Percentiles rank a stretch among this genome's conserved stretches.
Evolutionary conservation across 768 basidiomycete species (phyloP).

Genomic region (Tricholoma flavovirens): DNA sequence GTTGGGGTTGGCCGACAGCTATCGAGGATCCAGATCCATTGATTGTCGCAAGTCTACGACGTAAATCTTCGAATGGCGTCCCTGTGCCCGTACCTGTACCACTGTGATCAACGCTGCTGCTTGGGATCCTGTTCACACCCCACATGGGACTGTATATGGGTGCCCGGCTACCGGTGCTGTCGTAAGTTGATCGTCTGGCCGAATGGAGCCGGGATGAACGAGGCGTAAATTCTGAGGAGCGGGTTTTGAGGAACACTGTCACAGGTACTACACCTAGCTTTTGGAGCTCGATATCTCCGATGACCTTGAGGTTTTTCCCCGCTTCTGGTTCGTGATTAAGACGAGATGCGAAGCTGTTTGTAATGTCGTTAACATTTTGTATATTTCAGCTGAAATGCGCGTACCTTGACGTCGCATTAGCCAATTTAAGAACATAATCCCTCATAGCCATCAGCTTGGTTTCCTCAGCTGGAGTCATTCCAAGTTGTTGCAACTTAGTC

Average conservation of each 20-base stretch:
- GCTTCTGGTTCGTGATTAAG: slow-evolving; percentile 56
- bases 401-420: slow-evolving; percentile 72
- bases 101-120: slow-evolving; percentile 42
- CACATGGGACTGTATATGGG: slow-evolving; percentile 46
- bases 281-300: slow-evolving; percentile 70
- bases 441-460: slow-evolving; percentile 82
- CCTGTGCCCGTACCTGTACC: slow-evolving; percentile 41
- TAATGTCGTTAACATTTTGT: not conserved
- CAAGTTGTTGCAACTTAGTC: slow-evolving; percentile 76
- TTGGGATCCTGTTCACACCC: slow-evolving; percentile 28
- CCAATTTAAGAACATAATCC: slow-evolving; percentile 83
- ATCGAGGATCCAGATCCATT: slow-evolving; percentile 69
- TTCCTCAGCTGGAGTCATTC: slow-evolving; percentile 80
- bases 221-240: slow-evolving; percentile 33
- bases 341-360: slow-evolving; percentile 61
- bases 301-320: slow-evolving; percentile 57
- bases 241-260: slow-evolving; percentile 79
- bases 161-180: slow-evolving; percentile 28
- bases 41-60: slow-evolving; percentile 66
- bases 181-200: slow-evolving; percentile 34
- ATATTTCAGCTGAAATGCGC: slow-evolving; percentile 4
- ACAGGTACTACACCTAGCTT: slow-evolving; percentile 88
- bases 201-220: slow-evolving; percentile 36
- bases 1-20: slow-evolving; percentile 31
- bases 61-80: slow-evolving; percentile 73